These are phyloP conservation scores for Zoysia matrella DNA, from an alignment of 202 grass and related monocot genomes.

Conservation along the genomic window DNA sequence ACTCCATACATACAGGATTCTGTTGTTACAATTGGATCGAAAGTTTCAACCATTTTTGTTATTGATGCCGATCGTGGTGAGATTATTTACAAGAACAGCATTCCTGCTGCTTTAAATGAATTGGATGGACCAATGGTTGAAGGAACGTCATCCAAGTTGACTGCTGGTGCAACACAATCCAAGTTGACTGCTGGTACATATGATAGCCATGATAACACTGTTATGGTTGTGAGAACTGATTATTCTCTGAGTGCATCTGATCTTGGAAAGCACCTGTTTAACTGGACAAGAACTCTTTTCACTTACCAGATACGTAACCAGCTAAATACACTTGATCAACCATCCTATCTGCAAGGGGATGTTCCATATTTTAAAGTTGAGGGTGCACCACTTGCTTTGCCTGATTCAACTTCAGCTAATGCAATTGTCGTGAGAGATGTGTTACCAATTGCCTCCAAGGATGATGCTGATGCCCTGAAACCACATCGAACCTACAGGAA, in stretches of 20 bases:
- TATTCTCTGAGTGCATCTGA: slow-evolving; percentile 87
- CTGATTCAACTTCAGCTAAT: slow-evolving; percentile 44
- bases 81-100: slow-evolving; percentile 69
- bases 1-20: slow-evolving; percentile 82
- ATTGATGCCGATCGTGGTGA: slow-evolving; percentile 78
- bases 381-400: slow-evolving; percentile 55
- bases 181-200: slow-evolving; percentile 4
- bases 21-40: slow-evolving; percentile 84
- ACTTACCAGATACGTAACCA: slow-evolving; percentile 55
- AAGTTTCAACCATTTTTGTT: slow-evolving; percentile 73
- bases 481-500: slow-evolving; percentile 18
- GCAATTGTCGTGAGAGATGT: slow-evolving; percentile 41
- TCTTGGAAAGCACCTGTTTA: slow-evolving; percentile 77
- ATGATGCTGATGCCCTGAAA: slow-evolving; percentile 32
- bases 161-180: slow-evolving; percentile 14
- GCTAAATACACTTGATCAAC: slow-evolving; percentile 54
- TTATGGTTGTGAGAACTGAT: slow-evolving; percentile 82
- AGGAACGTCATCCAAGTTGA: slow-evolving; percentile 66
- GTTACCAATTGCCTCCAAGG: slow-evolving; percentile 27
- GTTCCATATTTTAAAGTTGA: slow-evolving; percentile 63
- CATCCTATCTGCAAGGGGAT: slow-evolving; percentile 50
- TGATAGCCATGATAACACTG: slow-evolving; percentile 52
- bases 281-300: slow-evolving; percentile 80
- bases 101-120: slow-evolving; percentile 58
- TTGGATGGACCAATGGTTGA: slow-evolving; percentile 56